Evolutionary conservation across 768 basidiomycete species (phyloP), one percentile per base, ranked within the genome.

Genomic region (Lactifluus pinguis): DNA sequence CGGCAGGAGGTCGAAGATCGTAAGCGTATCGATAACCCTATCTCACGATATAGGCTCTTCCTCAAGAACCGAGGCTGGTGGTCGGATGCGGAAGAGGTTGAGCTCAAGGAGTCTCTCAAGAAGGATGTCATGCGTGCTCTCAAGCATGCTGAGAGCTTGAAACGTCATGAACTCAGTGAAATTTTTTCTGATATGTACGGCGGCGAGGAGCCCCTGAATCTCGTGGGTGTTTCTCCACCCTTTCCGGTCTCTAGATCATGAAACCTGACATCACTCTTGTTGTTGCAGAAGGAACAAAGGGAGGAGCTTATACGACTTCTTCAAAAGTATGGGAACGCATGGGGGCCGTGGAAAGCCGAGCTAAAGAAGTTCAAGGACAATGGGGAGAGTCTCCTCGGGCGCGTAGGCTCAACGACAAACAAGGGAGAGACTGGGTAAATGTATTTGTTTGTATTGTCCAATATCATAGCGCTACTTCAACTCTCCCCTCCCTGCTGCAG

Each of bases 1-100:
- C 82, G 89, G 19, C 82, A 90, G 58, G 95, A 95, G 68, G 95
- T 97, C 34, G 91, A 95, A 72, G 87, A 94, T 66, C 83, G 88
- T 68, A 94, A 92, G 74, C 85, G 89, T 36, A 84, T 97, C 58
- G 91, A 95, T 63, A 94, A 95, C 69, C 93, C 93, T 2, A 83
- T 93, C 60, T 79, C 80, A 29, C 85, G 93, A 34, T 90, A 95
- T 72, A 81, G 91, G n/a, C 71, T 86, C 19, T 97, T 84, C 75
- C 80, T 97, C 76, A 89, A 94, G 69, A 81, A 84, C 17, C 79
- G 76, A 53, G 84, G 85, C 8, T 95, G 93, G 91, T 97, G 94
- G 94, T 77, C 83, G 57, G 80, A 79, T 15, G 75, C 80, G 44
- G 84, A 86, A 19, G 94, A 98, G 68, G 82, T 83, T 29, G 81